phyloP scores from a whole-genome alignment of 139 green algal genomes.

The Chlorella sp. region DNA sequence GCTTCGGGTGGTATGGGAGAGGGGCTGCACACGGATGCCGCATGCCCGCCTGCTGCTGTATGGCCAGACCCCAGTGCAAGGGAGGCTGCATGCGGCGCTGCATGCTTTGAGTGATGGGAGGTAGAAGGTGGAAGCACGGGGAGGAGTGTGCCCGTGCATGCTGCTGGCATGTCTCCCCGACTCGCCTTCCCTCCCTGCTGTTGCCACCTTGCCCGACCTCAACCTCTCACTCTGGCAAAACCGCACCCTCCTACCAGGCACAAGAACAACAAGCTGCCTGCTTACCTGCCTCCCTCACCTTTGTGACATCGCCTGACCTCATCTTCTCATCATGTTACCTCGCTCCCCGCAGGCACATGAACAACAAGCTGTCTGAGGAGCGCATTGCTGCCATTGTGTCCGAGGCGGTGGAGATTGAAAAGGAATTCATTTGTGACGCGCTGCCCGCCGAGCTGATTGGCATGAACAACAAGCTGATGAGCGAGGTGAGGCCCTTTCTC shows the following conservation, averaged over 20 bases:
- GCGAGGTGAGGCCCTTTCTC: conserved; percentile 17
- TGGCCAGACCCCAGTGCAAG: too few relatives aligned
- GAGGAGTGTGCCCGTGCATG: too few relatives aligned
- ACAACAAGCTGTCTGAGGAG: conserved; percentile 76
- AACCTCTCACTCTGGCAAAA: background rate
- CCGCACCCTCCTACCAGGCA: too few relatives aligned
- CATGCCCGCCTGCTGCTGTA: too few relatives aligned
- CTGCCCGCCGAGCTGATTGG: conserved; percentile 89
- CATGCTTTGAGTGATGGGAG: too few relatives aligned
- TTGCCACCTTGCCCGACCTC: background rate
- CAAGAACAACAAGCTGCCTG: background rate
- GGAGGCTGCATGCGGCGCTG: too few relatives aligned
- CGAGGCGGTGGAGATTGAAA: conserved; percentile 95
- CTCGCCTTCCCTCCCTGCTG: background rate
- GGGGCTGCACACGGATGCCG: background rate
- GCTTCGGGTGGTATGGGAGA: background rate
- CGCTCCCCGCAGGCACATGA: conserved; percentile 72
- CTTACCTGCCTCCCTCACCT: background rate
- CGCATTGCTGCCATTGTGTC: conserved; percentile 82
- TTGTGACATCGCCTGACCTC: background rate
- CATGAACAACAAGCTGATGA: conserved; percentile 86
- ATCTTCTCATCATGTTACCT: too few relatives aligned
- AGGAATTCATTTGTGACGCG: conserved; percentile 94
- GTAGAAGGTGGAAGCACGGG: too few relatives aligned
- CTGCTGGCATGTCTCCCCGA: too few relatives aligned